Percentiles rank a stretch among this genome's conserved stretches.
Evolutionary conservation across 2,329 filamentous ascomycete species (phyloP).

Genomic region (Cladophialophora carrionii): DNA sequence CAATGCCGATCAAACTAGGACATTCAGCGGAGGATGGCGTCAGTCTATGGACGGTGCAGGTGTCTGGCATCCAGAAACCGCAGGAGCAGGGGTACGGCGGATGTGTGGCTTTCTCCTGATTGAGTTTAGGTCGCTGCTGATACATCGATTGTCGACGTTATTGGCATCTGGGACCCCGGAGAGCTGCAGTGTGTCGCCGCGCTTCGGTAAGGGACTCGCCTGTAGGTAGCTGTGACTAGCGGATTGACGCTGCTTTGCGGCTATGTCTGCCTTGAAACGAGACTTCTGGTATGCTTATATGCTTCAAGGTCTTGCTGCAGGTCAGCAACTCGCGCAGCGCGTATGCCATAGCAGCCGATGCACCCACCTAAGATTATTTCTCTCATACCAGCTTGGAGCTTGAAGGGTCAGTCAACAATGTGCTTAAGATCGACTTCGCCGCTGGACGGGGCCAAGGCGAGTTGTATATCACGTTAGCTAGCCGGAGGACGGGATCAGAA

Average conservation of each 20-base stretch:
- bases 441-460: slow-evolving; percentile 1
- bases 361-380: background rate
- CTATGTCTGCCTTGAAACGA: slow-evolving; percentile 9
- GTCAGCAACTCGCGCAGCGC: slow-evolving; percentile 8
- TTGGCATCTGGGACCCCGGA: slow-evolving; percentile 23
- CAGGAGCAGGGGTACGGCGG: slow-evolving; percentile 13
- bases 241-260: slow-evolving; percentile 8
- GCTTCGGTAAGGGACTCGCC: slow-evolving; percentile 19
- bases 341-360: background rate
- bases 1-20: background rate
- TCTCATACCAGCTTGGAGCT: background rate
- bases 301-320: slow-evolving; percentile 17
- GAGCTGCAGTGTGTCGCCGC: slow-evolving; percentile 18
- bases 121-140: slow-evolving; percentile 32
- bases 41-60: slow-evolving; percentile 7
- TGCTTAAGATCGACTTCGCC: background rate
- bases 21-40: background rate
- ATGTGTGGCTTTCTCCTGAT: slow-evolving; percentile 34
- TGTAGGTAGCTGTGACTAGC: slow-evolving; percentile 14
- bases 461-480: slow-evolving; percentile 24
- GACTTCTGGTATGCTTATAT: slow-evolving; percentile 22
- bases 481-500: background rate
- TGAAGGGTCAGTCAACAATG: slow-evolving; percentile 3
- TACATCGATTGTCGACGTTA: slow-evolving; percentile 25
- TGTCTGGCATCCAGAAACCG: slow-evolving; percentile 11